Evolutionary conservation across 2,329 filamentous ascomycete genomes (phyloP).

Genomic region (Seiridium unicorne): DNA sequence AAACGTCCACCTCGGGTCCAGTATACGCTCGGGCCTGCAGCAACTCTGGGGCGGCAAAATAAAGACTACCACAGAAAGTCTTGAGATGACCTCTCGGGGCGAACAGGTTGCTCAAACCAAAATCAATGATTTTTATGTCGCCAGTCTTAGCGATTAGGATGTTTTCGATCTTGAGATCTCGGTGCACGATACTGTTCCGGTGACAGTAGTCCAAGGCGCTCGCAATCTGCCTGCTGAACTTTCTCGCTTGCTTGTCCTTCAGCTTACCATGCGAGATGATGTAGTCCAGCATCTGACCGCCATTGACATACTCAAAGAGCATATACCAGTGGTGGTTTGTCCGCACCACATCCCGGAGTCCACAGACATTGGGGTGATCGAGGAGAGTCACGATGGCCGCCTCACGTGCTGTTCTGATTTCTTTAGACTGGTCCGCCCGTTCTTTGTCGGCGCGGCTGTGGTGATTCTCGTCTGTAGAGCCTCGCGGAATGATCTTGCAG

Average conservation of each 20-base stretch:
- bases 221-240: slow-evolving; percentile 95
- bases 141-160: slow-evolving; percentile 98
- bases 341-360: slow-evolving; percentile 89
- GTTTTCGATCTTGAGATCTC: slow-evolving; percentile 98
- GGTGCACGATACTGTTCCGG: slow-evolving; percentile 95
- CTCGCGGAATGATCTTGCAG: slow-evolving; percentile 93
- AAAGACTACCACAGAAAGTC: slow-evolving; percentile 96
- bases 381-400: slow-evolving; percentile 94
- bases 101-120: slow-evolving; percentile 95
- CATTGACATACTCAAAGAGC: slow-evolving; percentile 98
- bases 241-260: slow-evolving; percentile 97
- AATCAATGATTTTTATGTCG: slow-evolving; percentile 99
- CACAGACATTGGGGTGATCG: slow-evolving; percentile 93
- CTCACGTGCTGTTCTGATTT: slow-evolving; percentile 90
- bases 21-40: slow-evolving; percentile 93
- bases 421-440: slow-evolving; percentile 92
- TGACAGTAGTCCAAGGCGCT: slow-evolving; percentile 97
- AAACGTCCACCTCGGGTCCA: slow-evolving; percentile 94
- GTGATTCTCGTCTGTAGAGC: slow-evolving; percentile 82
- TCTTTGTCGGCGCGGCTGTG: slow-evolving; percentile 72
- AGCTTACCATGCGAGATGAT: slow-evolving; percentile 97
- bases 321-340: slow-evolving; percentile 99
- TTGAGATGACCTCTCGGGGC: slow-evolving; percentile 82
- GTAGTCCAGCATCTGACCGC: slow-evolving; percentile 98
- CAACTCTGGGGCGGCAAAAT: slow-evolving; percentile 94